Conservation (phyloP, 306 rosid species). For the Begonia fuchsioides region DNA sequence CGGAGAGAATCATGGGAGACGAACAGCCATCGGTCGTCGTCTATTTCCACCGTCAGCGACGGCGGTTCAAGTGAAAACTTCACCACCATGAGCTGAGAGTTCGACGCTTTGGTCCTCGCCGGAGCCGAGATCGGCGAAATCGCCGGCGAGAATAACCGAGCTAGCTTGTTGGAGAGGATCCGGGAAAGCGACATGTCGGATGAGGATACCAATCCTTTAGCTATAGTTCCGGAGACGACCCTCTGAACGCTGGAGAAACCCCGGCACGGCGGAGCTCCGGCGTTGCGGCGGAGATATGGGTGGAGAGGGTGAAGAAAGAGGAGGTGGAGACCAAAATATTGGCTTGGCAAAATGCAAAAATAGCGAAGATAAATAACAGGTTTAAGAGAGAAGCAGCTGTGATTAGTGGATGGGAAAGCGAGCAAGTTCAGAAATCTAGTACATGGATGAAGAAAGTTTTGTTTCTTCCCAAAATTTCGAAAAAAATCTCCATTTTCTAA, state of each 20-base stretch:
- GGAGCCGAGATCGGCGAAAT: slow-evolving; percentile 39
- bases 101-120: slow-evolving; percentile 82
- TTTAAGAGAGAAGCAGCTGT: slow-evolving; percentile 90
- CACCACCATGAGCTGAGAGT: slow-evolving; percentile 77
- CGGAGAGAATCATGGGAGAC: slow-evolving; percentile 52
- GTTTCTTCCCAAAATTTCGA: too few species aligned
- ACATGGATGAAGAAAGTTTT: slow-evolving; percentile 71
- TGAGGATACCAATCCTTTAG: slow-evolving; percentile 63
- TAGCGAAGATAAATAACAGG: slow-evolving; percentile 74
- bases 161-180: slow-evolving; percentile 36
- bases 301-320: slow-evolving; percentile 78
- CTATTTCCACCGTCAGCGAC: slow-evolving; percentile 48
- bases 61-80: slow-evolving; percentile 50
- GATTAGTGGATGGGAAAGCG: slow-evolving; percentile 65
- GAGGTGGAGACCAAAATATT: slow-evolving; percentile 88
- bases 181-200: slow-evolving; percentile 9
- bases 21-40: slow-evolving; percentile 38
- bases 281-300: slow-evolving; percentile 21
- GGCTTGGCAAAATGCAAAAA: slow-evolving; percentile 93
- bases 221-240: slow-evolving; percentile 61
- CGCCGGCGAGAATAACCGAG: slow-evolving; percentile 11
- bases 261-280: slow-evolving; percentile 9
- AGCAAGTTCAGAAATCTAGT: slow-evolving; percentile 67
- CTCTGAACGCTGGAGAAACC: slow-evolving; percentile 17
- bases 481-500: too few species aligned